phyloP scores from a whole-genome alignment of 176 grass and related monocot species.

The Aegilops tauschii region DNA sequence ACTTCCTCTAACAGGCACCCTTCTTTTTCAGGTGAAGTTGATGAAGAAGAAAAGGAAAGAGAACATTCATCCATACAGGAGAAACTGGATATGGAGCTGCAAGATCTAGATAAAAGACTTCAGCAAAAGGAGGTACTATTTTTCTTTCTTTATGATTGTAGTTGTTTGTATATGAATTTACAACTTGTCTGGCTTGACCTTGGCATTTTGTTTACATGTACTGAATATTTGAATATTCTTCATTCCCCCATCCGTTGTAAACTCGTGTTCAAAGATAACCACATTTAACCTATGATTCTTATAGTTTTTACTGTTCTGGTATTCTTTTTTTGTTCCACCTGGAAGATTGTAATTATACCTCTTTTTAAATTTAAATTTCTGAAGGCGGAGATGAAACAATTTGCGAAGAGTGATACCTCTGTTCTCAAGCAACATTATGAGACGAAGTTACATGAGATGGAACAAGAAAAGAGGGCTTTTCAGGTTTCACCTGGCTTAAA shows the following conservation, averaged over 20 bases:
- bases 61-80: constrained; percentile 91
- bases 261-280: not conserved
- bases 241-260: not conserved
- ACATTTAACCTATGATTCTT: not conserved
- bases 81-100: constrained; percentile 78
- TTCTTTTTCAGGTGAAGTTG: constrained; percentile 56
- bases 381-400: constrained; percentile 98
- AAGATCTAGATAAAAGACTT: constrained; percentile 84
- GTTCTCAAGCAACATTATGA: constrained; percentile 92
- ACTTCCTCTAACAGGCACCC: not conserved
- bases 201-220: not conserved
- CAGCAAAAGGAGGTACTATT: constrained; percentile 88
- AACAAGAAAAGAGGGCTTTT: constrained; percentile 85
- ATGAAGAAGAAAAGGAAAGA: constrained; percentile 85
- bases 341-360: constrained; percentile 30
- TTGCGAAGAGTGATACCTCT: constrained; percentile 64
- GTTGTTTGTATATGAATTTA: not conserved
- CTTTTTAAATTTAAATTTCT: constrained; percentile 24
- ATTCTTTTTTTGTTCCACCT: constrained; percentile 6
- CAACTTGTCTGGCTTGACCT: not conserved
- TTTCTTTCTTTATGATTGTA: not conserved
- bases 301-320: not conserved
- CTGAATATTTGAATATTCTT: constrained; percentile 1
- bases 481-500: constrained; percentile 51
- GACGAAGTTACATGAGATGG: constrained; percentile 77